These are phyloP conservation scores for Puccinia coronata DNA, from an alignment of 1,284 basidiomycete genomes.

Conservation along the genomic window DNA sequence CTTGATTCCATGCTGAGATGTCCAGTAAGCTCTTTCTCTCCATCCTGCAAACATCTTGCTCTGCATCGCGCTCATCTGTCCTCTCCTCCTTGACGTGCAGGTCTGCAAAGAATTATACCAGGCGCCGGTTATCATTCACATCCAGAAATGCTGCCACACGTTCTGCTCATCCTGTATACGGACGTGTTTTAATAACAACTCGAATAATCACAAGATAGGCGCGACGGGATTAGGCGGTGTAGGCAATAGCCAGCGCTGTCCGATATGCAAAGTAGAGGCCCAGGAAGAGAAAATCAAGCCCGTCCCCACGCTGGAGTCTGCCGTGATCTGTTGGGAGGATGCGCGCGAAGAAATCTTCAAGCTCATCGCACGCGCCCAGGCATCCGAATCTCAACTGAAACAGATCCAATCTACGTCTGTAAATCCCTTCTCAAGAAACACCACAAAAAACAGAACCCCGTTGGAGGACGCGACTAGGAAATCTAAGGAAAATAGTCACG, in stretches of 20 bases:
- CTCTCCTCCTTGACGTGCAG: too few relatives aligned
- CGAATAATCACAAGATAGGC: constrained; percentile 41
- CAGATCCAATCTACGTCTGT: background rate
- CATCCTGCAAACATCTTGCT: too few relatives aligned
- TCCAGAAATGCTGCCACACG: constrained; percentile 45
- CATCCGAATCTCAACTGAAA: constrained; percentile 26
- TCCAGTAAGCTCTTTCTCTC: too few relatives aligned
- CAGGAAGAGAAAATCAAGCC: constrained; percentile 49
- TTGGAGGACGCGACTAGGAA: background rate
- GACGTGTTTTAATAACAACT: constrained; percentile 41
- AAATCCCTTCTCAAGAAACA: background rate
- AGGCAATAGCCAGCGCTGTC: constrained; percentile 48
- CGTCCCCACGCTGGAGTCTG: constrained; percentile 35
- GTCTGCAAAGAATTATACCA: constrained; percentile 48
- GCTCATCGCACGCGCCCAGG: constrained; percentile 11
- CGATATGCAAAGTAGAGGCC: constrained; percentile 47
- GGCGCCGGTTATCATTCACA: constrained; percentile 47
- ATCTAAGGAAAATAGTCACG: background rate
- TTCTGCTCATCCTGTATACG: constrained; percentile 48
- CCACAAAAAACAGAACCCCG: background rate
- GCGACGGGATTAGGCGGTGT: constrained; percentile 46
- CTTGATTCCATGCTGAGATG: constrained; percentile 40
- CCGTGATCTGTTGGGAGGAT: constrained; percentile 38
- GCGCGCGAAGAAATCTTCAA: constrained; percentile 44
- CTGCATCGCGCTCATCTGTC: too few relatives aligned